A percentile compares a stretch with the other conserved stretches of the same genome.
phyloP scores from a whole-genome alignment of 352 stramenopile genomes.

The Phytophthora hybrid region DNA sequence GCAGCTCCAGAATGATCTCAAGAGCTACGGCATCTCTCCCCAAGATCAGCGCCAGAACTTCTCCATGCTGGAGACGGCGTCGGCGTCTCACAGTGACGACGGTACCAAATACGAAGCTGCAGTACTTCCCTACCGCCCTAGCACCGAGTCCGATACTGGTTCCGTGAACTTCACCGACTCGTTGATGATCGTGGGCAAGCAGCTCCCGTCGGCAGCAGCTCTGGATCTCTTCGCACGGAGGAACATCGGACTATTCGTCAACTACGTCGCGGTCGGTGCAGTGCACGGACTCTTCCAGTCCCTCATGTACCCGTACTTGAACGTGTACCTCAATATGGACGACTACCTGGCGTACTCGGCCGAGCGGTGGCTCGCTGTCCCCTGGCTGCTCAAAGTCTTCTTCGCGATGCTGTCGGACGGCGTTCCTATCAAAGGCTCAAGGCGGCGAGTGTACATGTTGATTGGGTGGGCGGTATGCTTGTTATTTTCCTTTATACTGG shows the following conservation, averaged over 20 bases:
- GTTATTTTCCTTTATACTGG: slow-evolving; percentile 55
- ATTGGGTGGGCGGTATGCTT: slow-evolving; percentile 57
- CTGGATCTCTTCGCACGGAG: slow-evolving; percentile 51
- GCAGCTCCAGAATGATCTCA: slow-evolving; percentile 18
- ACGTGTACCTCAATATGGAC: slow-evolving; percentile 79
- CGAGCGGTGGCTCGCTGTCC: slow-evolving; percentile 61
- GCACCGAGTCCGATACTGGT: slow-evolving; percentile 29
- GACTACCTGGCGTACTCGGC: slow-evolving; percentile 66
- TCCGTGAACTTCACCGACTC: slow-evolving; percentile 48
- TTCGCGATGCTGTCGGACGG: slow-evolving; percentile 61
- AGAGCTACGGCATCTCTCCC: slow-evolving; percentile 35
- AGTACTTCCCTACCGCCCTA: slow-evolving; percentile 43
- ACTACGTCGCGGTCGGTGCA: slow-evolving; percentile 62
- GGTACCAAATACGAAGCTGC: slow-evolving; percentile 32
- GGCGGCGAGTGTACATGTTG: slow-evolving; percentile 62
- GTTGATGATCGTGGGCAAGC: slow-evolving; percentile 34
- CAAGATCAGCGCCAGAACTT: slow-evolving; percentile 40
- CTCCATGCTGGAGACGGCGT: slow-evolving; percentile 51
- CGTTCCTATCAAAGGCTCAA: slow-evolving; percentile 50
- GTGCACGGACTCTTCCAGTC: slow-evolving; percentile 66
- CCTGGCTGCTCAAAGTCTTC: slow-evolving; percentile 68
- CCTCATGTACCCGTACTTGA: slow-evolving; percentile 73
- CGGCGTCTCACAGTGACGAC: slow-evolving; percentile 32
- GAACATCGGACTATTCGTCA: slow-evolving; percentile 56
- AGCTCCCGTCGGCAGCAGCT: slow-evolving; percentile 31